These are phyloP conservation scores for Eremochloa ophiuroides DNA, from an alignment of 176 grass and related monocot species.

Conservation along the genomic window DNA sequence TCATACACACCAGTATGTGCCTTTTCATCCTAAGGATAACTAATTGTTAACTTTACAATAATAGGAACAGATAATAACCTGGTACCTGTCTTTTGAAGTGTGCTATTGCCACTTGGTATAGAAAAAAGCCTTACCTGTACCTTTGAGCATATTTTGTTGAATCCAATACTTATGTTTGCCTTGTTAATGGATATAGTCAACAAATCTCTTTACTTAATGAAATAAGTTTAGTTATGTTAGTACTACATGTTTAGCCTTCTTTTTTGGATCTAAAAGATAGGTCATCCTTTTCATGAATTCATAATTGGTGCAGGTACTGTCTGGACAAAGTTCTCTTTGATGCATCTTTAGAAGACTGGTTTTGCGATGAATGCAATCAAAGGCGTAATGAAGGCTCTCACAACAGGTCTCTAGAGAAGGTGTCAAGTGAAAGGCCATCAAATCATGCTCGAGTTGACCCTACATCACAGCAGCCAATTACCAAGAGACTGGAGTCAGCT, in stretches of 20 bases:
- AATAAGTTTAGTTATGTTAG: background rate
- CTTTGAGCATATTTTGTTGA: constrained; percentile 12
- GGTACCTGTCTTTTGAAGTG: background rate
- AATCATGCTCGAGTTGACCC: background rate
- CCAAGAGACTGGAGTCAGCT: background rate
- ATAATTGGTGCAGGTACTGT: constrained; percentile 35
- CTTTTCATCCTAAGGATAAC: background rate
- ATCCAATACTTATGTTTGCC: background rate
- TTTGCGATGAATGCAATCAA: constrained; percentile 17
- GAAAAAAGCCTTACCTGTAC: background rate
- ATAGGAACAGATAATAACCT: background rate
- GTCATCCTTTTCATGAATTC: background rate
- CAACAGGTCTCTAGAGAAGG: background rate
- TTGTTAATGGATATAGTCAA: background rate
- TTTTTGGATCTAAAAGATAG: background rate
- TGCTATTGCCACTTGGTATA: background rate
- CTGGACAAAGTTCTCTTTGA: constrained; percentile 20
- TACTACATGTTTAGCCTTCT: background rate
- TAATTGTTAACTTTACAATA: background rate
- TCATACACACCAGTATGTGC: constrained; percentile 35
- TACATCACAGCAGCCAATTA: background rate
- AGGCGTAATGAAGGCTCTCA: background rate
- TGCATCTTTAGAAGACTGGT: constrained; percentile 14
- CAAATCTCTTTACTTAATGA: too few relatives aligned
- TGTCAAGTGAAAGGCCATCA: background rate